phyloP scores from a whole-genome alignment of 176 grass and related monocot genomes.

The Zizania latifolia region DNA sequence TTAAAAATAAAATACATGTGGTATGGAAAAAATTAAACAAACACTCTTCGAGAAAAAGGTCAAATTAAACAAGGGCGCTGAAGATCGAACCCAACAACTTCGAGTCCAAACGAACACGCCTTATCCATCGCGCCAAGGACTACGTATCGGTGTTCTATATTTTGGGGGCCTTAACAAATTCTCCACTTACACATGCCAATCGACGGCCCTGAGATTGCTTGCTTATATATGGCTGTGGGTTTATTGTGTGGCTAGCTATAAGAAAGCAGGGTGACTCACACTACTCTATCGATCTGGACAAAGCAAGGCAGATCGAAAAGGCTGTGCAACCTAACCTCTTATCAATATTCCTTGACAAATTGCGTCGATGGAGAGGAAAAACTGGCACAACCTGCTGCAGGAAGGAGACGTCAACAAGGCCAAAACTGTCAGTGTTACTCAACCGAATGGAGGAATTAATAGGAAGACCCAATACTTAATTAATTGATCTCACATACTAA shows the following conservation, averaged over 20 bases:
- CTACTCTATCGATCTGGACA: slow-evolving; percentile 3
- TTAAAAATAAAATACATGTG: too few relatives aligned
- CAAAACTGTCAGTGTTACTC: slow-evolving; percentile 24
- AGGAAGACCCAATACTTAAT: background rate
- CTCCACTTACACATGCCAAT: too few relatives aligned
- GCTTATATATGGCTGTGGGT: background rate
- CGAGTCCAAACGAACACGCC: too few relatives aligned
- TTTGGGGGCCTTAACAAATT: too few relatives aligned
- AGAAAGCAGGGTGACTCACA: background rate
- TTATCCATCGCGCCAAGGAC: too few relatives aligned
- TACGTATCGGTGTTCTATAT: too few relatives aligned
- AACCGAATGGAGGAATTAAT: background rate
- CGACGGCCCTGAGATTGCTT: too few relatives aligned
- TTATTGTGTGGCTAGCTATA: background rate
- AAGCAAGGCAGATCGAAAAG: slow-evolving; percentile 7
- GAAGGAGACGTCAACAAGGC: slow-evolving; percentile 3
- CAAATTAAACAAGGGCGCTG: too few relatives aligned
- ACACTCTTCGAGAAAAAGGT: too few relatives aligned
- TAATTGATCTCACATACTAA: background rate
- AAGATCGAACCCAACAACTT: too few relatives aligned
- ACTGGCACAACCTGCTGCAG: background rate
- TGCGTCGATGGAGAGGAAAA: background rate
- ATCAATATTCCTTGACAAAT: slow-evolving; percentile 34
- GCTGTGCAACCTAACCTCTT: slow-evolving; percentile 21
- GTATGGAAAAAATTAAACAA: too few relatives aligned